A percentile compares a stretch with the other conserved stretches of the same genome.
Evolutionary conservation across 2,329 filamentous ascomycete genomes (phyloP).

Genomic region (Ambrosiella cleistominuta): DNA sequence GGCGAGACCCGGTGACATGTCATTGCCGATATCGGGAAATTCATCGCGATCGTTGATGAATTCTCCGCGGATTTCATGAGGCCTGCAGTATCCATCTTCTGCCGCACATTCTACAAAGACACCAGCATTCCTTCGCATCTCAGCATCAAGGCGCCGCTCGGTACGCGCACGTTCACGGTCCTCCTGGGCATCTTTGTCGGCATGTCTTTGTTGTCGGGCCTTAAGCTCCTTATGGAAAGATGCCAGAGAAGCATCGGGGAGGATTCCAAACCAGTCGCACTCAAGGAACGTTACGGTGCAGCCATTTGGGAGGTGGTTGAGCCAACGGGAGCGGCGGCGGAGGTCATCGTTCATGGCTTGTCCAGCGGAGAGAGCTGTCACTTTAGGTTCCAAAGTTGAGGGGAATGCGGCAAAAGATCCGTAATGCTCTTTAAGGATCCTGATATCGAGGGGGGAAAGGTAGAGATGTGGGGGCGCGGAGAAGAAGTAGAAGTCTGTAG

Average conservation of each 20-base stretch:
- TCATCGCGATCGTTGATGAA: not conserved
- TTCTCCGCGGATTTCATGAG: not conserved
- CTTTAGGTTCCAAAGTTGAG: conserved; percentile 65
- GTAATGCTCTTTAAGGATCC: conserved; percentile 79
- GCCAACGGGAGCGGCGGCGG: conserved; percentile 69
- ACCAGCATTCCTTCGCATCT: conserved; percentile 34
- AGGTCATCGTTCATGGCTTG: conserved; percentile 75
- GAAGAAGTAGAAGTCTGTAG: conserved; percentile 50
- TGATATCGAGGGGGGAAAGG: conserved; percentile 75
- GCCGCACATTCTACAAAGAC: conserved; percentile 18
- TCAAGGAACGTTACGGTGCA: conserved; percentile 83
- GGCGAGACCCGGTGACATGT: not conserved
- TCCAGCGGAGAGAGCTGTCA: conserved; percentile 77
- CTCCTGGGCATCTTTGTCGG: conserved; percentile 69
- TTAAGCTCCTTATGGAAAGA: conserved; percentile 63
- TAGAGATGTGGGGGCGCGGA: conserved; percentile 77
- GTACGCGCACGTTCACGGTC: conserved; percentile 71
- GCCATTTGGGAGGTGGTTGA: conserved; percentile 73
- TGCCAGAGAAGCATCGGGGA: conserved; percentile 55
- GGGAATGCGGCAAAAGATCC: conserved; percentile 69
- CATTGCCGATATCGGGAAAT: not conserved
- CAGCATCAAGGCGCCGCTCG: conserved; percentile 59
- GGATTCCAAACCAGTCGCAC: conserved; percentile 88
- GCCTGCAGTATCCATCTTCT: conserved; percentile 25
- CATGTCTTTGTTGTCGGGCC: conserved; percentile 55